A percentile compares a stretch with the other conserved stretches of the same genome.
Conservation (phyloP, 768 basidiomycete genomes). For the Trametes maxima region DNA sequence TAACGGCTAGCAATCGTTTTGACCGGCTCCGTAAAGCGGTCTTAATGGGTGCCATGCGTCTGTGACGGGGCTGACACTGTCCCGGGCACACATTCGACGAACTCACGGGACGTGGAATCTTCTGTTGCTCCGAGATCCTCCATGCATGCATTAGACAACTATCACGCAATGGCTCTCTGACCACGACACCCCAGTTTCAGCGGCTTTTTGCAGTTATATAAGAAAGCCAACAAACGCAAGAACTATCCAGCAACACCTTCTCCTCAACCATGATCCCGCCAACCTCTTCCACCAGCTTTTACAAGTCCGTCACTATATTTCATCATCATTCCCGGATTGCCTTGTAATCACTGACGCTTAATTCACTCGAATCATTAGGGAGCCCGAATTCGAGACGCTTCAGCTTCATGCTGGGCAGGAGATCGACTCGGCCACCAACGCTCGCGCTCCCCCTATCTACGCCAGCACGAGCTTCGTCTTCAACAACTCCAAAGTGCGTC, state of each 20-base stretch:
- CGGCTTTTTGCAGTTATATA: background rate
- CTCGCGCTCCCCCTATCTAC: conserved; percentile 80
- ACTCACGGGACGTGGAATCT: background rate
- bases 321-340: background rate
- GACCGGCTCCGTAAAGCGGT: no score
- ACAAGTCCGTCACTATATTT: conserved; percentile 17
- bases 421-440: conserved; percentile 64
- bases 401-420: conserved; percentile 78
- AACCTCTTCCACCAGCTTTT: conserved; percentile 19
- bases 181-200: background rate
- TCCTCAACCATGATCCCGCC: background rate
- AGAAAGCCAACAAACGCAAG: background rate
- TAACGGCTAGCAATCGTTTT: no score
- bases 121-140: background rate
- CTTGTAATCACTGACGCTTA: no score
- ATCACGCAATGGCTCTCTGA: background rate
- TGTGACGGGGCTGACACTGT: background rate
- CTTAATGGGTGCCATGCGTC: no score
- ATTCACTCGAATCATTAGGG: conserved; percentile 25
- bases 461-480: conserved; percentile 73
- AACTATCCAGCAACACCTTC: background rate
- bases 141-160: background rate
- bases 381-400: conserved; percentile 77
- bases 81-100: background rate
- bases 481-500: conserved; percentile 61